Evolutionary conservation across 768 basidiomycete genomes (phyloP).

Genomic region (Amylocystis lapponica): DNA sequence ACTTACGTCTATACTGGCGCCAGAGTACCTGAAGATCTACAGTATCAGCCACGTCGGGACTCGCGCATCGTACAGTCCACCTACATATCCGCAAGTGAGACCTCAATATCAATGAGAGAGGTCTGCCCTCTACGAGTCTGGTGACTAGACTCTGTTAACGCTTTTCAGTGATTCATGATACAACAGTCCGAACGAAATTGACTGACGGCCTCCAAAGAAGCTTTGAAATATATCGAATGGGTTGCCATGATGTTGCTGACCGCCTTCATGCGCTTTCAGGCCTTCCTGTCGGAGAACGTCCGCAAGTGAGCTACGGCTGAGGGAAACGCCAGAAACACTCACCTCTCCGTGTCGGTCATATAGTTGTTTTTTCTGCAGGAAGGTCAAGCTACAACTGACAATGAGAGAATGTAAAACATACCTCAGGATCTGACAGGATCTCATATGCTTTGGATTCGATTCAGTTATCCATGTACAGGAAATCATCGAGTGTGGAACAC

Average conservation of each 20-base stretch:
- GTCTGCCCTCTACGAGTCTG: constrained; percentile 72
- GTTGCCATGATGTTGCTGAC: constrained; percentile 68
- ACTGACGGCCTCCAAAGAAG: constrained; percentile 82
- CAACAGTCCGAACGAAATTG: not conserved
- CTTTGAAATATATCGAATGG: constrained; percentile 93
- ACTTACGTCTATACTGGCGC: constrained; percentile 76
- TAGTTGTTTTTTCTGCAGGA: constrained; percentile 77
- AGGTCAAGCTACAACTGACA: not conserved
- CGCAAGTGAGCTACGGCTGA: not conserved
- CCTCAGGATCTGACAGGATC: constrained; percentile 81
- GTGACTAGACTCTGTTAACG: constrained; percentile 40
- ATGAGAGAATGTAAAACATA: constrained; percentile 27
- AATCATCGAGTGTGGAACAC: constrained; percentile 17
- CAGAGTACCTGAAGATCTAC: constrained; percentile 68
- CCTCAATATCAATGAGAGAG: constrained; percentile 77
- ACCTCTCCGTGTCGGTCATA: constrained; percentile 94
- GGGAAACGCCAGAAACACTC: not conserved
- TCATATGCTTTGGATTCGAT: constrained; percentile 66
- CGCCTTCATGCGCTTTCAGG: constrained; percentile 84
- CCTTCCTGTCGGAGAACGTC: constrained; percentile 57
- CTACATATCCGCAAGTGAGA: constrained; percentile 79
- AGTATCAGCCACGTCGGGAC: too few species aligned
- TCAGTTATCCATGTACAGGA: not conserved
- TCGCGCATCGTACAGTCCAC: constrained; percentile 18
- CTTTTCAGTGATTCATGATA: not conserved